These are phyloP conservation scores for Solanum clarkiae DNA, from an alignment of 257 asterid genomes.

Conservation along the genomic window DNA sequence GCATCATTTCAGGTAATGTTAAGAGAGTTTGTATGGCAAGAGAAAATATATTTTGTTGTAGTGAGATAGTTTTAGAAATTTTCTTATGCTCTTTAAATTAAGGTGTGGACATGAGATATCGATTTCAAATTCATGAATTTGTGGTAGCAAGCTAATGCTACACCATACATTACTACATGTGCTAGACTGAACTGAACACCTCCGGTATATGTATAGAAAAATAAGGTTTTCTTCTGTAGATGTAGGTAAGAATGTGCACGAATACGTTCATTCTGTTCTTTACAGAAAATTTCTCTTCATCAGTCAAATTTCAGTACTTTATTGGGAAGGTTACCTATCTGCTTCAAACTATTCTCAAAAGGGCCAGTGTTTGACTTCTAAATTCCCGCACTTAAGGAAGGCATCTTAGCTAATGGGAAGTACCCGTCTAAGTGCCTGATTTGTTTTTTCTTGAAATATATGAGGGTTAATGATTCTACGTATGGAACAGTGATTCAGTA, in stretches of 20 bases:
- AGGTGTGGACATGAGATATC: background rate
- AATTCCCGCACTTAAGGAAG: background rate
- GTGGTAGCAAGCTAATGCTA: background rate
- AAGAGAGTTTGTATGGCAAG: background rate
- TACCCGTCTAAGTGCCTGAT: background rate
- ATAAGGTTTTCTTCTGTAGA: background rate
- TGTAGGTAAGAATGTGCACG: background rate
- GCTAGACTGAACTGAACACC: background rate
- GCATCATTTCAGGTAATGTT: background rate
- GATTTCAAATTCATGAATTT: background rate
- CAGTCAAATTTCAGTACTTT: background rate
- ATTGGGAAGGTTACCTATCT: background rate
- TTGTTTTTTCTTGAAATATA: background rate
- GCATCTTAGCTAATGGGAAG: background rate
- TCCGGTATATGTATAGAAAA: background rate
- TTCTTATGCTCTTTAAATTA: background rate
- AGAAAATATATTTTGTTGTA: background rate
- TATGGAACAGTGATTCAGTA: background rate
- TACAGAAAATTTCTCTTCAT: background rate
- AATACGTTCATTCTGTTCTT: background rate
- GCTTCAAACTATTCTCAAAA: background rate
- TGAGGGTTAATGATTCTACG: background rate
- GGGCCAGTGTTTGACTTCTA: background rate
- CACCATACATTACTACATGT: background rate
- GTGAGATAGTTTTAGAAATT: background rate